Evolutionary conservation across 495 filamentous ascomycete species (phyloP).

Genomic region (Aspergillus nidulans): DNA sequence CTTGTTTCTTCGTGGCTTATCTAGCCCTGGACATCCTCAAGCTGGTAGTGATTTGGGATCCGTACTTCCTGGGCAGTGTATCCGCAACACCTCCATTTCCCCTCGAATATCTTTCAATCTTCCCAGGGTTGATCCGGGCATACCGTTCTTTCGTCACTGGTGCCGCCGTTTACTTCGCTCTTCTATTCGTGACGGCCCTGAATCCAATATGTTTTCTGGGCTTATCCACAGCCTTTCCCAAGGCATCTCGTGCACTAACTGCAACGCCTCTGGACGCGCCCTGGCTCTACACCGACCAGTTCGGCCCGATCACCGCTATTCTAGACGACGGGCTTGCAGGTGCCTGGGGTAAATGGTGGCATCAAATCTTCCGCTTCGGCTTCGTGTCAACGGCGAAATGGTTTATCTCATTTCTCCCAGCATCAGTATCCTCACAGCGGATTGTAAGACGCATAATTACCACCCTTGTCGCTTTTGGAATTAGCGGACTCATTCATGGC

Average conservation of each 20-base stretch:
- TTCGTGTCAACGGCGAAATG: constrained; percentile 57
- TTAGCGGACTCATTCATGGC: constrained; percentile 59
- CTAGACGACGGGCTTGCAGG: constrained; percentile 66
- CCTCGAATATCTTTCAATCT: constrained; percentile 30
- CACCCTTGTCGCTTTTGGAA: constrained; percentile 49
- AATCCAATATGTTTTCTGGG: constrained; percentile 55
- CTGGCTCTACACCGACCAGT: constrained; percentile 63
- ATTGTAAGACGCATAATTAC: constrained; percentile 22
- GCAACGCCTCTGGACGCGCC: constrained; percentile 49
- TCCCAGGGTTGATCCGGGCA: constrained; percentile 39
- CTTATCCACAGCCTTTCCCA: constrained; percentile 45
- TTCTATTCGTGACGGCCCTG: constrained; percentile 51
- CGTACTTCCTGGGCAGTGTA: constrained; percentile 60
- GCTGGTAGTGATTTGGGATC: constrained; percentile 62
- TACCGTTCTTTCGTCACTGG: constrained; percentile 49
- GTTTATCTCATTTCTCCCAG: constrained; percentile 39
- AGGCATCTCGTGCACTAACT: constrained; percentile 29
- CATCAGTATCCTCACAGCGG: constrained; percentile 7
- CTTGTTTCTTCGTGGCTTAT: constrained; percentile 49
- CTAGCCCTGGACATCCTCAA: constrained; percentile 64
- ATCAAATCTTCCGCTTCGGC: constrained; percentile 74
- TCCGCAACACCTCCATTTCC: constrained; percentile 40
- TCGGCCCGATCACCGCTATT: constrained; percentile 53
- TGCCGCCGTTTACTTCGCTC: constrained; percentile 46
- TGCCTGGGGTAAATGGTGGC: constrained; percentile 84